Evolutionary conservation across 2,329 filamentous ascomycete genomes (phyloP).

Genomic region (Sarocladiaceae sp.): DNA sequence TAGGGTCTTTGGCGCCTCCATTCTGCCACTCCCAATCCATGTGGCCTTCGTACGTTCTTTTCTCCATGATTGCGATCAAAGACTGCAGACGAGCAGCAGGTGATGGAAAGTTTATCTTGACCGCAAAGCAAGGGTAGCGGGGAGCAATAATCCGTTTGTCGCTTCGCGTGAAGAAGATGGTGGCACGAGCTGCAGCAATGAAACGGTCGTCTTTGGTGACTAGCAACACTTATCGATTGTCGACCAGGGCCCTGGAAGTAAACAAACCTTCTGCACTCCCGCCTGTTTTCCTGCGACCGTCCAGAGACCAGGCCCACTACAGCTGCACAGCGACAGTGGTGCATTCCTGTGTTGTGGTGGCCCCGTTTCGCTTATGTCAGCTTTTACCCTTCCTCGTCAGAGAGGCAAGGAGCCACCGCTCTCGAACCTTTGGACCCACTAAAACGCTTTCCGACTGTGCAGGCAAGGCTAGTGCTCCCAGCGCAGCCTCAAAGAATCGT

Average conservation of each 20-base stretch:
- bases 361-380: constrained; percentile 1
- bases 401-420: too few relatives aligned
- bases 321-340: constrained; percentile 7
- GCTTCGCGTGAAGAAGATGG: not conserved
- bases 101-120: not conserved
- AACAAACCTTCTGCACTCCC: constrained; percentile 3
- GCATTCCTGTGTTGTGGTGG: not conserved
- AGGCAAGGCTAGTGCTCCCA: not conserved
- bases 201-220: not conserved
- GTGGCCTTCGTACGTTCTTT: constrained; percentile 53
- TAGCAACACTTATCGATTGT: constrained; percentile 7
- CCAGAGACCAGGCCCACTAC: not conserved
- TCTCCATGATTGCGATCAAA: constrained; percentile 36
- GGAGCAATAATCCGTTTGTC: not conserved
- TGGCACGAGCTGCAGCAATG: not conserved
- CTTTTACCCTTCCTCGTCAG: too few relatives aligned
- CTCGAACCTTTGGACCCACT: too few relatives aligned
- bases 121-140: not conserved
- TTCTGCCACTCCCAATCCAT: constrained; percentile 67
- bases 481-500: constrained; percentile 14
- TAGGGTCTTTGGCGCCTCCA: constrained; percentile 52
- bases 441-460: not conserved
- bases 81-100: not conserved
- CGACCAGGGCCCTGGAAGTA: constrained; percentile 1
- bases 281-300: not conserved